These are phyloP conservation scores for Panicum virgatum DNA, from an alignment of 202 grass and related monocot genomes.

Conservation along the genomic window DNA sequence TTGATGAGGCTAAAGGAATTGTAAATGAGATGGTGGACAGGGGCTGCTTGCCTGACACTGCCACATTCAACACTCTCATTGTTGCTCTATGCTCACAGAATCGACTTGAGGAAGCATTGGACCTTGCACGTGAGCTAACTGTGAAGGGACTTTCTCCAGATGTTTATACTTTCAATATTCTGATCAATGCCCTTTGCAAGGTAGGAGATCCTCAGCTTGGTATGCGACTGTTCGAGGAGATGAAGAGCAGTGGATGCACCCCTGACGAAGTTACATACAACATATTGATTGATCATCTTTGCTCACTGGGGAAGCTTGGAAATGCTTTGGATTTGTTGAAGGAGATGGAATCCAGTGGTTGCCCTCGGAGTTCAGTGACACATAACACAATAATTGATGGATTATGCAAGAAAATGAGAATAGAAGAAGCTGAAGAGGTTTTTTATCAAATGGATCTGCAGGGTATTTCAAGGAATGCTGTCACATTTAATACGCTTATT, in stretches of 20 bases:
- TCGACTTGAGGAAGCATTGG: slow-evolving; percentile 80
- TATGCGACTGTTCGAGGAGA: slow-evolving; percentile 80
- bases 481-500: slow-evolving; percentile 75
- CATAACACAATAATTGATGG: slow-evolving; percentile 81
- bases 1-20: slow-evolving; percentile 63
- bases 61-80: slow-evolving; percentile 80
- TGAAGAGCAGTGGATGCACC: slow-evolving; percentile 74
- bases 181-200: slow-evolving; percentile 81
- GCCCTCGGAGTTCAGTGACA: slow-evolving; percentile 58
- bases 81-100: slow-evolving; percentile 68
- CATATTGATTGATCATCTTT: slow-evolving; percentile 73
- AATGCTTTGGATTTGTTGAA: slow-evolving; percentile 84
- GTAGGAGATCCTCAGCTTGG: slow-evolving; percentile 71
- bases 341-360: slow-evolving; percentile 78
- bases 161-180: slow-evolving; percentile 84
- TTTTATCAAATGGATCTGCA: slow-evolving; percentile 90
- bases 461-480: slow-evolving; percentile 66
- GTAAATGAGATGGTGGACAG: slow-evolving; percentile 69
- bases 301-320: slow-evolving; percentile 53
- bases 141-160: slow-evolving; percentile 73
- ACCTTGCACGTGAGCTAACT: slow-evolving; percentile 64
- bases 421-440: slow-evolving; percentile 81
- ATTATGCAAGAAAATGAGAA: slow-evolving; percentile 80
- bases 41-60: slow-evolving; percentile 62
- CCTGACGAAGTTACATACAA: slow-evolving; percentile 85